Percentiles rank a stretch among this genome's conserved stretches.
These are phyloP conservation scores for Plenodomus biglobosus DNA, from an alignment of 2,329 filamentous ascomycete species.

Conservation along the genomic window DNA sequence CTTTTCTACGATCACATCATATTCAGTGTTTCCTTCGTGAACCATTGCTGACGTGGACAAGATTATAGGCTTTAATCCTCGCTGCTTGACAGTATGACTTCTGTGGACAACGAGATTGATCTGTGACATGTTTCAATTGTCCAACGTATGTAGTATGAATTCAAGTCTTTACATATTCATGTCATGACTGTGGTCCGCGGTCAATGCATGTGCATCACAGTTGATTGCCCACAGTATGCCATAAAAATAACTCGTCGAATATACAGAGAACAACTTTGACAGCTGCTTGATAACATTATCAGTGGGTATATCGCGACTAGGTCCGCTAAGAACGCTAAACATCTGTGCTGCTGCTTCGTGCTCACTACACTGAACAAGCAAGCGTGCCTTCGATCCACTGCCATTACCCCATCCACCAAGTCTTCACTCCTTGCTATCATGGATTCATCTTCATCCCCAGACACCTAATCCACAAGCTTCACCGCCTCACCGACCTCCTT, in stretches of 20 bases:
- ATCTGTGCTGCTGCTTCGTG: too few species aligned
- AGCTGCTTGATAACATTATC: too few species aligned
- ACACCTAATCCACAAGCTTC: conserved; percentile 31
- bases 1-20: conserved; percentile 3
- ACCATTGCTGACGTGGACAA: conserved; percentile 7
- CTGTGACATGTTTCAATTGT: too few species aligned
- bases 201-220: too few species aligned
- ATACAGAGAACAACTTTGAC: not conserved
- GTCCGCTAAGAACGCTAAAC: not conserved
- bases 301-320: conserved; percentile 2
- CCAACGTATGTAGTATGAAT: too few species aligned
- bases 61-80: too few species aligned
- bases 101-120: too few species aligned
- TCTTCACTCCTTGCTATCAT: not conserved
- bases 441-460: not conserved
- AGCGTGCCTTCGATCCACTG: not conserved
- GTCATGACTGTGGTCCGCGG: too few species aligned
- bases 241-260: not conserved
- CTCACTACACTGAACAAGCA: too few species aligned
- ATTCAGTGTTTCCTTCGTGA: not conserved
- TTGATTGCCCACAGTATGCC: not conserved
- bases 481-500: conserved; percentile 48
- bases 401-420: conserved; percentile 2
- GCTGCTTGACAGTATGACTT: too few species aligned
- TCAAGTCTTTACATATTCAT: too few species aligned